Conservation (phyloP, 768 basidiomycete genomes). For the Amanita exitialis region DNA sequence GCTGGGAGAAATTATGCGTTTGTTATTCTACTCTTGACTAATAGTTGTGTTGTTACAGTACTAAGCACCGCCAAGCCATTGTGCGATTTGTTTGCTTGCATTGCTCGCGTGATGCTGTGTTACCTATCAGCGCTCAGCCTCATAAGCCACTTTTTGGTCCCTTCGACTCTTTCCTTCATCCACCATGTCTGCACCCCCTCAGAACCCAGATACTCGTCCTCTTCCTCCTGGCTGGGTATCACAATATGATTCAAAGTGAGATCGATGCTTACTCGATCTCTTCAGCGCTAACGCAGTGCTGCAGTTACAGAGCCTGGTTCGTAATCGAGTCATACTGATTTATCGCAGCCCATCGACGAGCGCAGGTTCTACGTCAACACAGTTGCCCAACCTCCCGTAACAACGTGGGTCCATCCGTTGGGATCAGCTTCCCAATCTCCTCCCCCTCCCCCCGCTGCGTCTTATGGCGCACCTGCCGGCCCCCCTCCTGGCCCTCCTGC, state of each 20-base stretch:
- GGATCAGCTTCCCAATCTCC: constrained; percentile 26
- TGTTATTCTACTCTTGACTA: constrained; percentile 3
- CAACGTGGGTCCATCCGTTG: constrained; percentile 65
- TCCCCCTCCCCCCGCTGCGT: constrained; percentile 19
- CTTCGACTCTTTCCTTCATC: constrained; percentile 9
- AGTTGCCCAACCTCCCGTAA: constrained; percentile 44
- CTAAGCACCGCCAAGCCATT: not conserved
- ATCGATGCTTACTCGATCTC: constrained; percentile 17
- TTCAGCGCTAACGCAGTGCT: constrained; percentile 9
- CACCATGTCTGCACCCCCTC: constrained; percentile 34
- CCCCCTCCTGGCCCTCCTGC: constrained; percentile 1
- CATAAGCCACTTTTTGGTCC: constrained; percentile 6
- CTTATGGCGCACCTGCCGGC: not conserved
- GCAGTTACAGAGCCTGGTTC: constrained; percentile 53
- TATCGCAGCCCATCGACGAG: not conserved
- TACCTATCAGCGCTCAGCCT: constrained; percentile 1
- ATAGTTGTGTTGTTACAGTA: constrained; percentile 1
- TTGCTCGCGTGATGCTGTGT: constrained; percentile 20
- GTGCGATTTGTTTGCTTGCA: not conserved
- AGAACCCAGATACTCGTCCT: constrained; percentile 47
- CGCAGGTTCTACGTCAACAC: constrained; percentile 76
- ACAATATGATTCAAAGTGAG: constrained; percentile 61
- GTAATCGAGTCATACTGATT: not conserved
- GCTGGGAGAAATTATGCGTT: not conserved
- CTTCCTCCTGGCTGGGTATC: constrained; percentile 62